Conservation (phyloP, 345 rosid species). For the Carallia brachiata region DNA sequence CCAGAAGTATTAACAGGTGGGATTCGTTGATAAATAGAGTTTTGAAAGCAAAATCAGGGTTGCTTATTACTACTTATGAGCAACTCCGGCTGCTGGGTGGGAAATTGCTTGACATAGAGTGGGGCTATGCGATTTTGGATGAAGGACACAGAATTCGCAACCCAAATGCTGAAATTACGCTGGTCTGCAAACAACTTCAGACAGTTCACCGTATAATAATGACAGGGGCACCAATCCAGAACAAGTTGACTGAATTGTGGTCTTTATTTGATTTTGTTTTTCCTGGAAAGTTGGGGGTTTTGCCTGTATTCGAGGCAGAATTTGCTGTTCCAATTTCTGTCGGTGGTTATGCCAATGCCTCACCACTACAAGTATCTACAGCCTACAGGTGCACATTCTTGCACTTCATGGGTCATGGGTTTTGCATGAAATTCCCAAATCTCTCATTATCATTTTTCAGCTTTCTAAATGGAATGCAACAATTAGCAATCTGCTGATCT, state of each 20-base stretch:
- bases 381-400: conserved; percentile 70
- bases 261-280: conserved; percentile 98
- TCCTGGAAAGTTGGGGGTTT: conserved; percentile 94
- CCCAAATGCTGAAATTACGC: conserved; percentile 88
- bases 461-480: neutral
- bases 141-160: conserved; percentile 98
- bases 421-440: neutral
- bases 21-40: conserved; percentile 76
- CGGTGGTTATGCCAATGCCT: conserved; percentile 98
- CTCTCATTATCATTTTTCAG: neutral
- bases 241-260: conserved; percentile 88
- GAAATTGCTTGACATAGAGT: conserved; percentile 76
- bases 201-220: conserved; percentile 90
- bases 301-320: conserved; percentile 97
- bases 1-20: conserved; percentile 72
- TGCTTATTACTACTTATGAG: conserved; percentile 91
- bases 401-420: conserved; percentile 10
- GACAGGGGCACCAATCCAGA: conserved; percentile 99
- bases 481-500: neutral
- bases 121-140: conserved; percentile 95
- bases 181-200: conserved; percentile 95
- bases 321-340: conserved; percentile 93
- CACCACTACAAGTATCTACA: conserved; percentile 95
- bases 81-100: conserved; percentile 85
- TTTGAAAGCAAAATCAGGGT: conserved; percentile 69